A percentile compares a stretch with the other conserved stretches of the same genome.
Conservation (phyloP, 2,329 filamentous ascomycete species). For the Alternaria longipes region DNA sequence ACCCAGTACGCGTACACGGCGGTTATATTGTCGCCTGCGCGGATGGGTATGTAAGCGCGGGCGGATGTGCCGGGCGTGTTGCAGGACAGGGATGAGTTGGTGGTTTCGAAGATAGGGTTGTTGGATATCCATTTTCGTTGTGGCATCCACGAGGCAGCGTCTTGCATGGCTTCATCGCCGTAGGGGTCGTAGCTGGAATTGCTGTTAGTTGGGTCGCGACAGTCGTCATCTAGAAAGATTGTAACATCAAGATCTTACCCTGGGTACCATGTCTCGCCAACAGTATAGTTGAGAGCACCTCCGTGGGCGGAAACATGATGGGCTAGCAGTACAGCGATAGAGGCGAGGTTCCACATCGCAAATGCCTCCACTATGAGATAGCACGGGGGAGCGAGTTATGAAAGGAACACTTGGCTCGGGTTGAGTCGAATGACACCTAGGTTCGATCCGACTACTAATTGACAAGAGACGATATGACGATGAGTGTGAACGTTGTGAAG, state of each 20-base stretch:
- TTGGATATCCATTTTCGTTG: constrained; percentile 44
- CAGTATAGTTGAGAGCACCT: constrained; percentile 42
- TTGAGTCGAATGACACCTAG: neutral
- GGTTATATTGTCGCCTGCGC: constrained; percentile 37
- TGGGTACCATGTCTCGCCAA: constrained; percentile 43
- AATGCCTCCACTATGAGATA: neutral
- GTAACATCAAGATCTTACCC: constrained; percentile 23
- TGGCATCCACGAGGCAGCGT: constrained; percentile 31
- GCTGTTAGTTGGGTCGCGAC: neutral
- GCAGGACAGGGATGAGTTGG: constrained; percentile 37
- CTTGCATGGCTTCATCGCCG: constrained; percentile 32
- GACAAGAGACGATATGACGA: neutral
- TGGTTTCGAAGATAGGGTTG: constrained; percentile 39
- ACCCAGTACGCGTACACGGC: constrained; percentile 43
- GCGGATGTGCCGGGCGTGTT: constrained; percentile 41
- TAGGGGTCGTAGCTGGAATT: constrained; percentile 38
- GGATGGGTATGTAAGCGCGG: constrained; percentile 35
- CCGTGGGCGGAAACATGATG: constrained; percentile 33
- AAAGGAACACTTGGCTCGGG: neutral
- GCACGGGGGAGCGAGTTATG: neutral
- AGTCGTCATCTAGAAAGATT: neutral
- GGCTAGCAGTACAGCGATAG: constrained; percentile 16
- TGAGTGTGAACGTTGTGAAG: neutral
- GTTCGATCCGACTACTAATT: neutral
- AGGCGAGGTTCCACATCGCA: constrained; percentile 25